These are phyloP conservation scores for Ophiocordyceps robertsii DNA, from an alignment of 2,329 filamentous ascomycete species.

Conservation along the genomic window DNA sequence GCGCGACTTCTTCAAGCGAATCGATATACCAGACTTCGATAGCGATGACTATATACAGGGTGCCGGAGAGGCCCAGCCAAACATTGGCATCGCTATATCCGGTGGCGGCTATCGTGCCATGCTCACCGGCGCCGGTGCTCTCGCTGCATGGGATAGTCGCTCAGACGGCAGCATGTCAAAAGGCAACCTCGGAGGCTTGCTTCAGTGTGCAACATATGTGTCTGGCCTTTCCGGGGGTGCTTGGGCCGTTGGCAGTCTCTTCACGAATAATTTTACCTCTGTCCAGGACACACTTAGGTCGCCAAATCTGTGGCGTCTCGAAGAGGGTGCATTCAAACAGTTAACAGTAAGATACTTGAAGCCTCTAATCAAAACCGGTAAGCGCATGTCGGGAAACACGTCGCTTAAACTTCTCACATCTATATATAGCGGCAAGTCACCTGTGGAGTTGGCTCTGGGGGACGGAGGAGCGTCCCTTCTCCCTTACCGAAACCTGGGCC, in stretches of 20 bases:
- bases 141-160: conserved; percentile 67
- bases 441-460: too few species aligned
- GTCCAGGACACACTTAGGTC: conserved; percentile 24
- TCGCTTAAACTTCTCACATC: too few species aligned
- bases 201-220: conserved; percentile 72
- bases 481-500: conserved; percentile 78
- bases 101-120: conserved; percentile 82
- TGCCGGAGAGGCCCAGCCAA: conserved; percentile 26
- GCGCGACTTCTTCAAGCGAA: conserved; percentile 54
- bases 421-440: too few species aligned
- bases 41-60: conserved; percentile 50
- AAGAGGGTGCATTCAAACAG: too few species aligned
- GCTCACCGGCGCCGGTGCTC: conserved; percentile 69
- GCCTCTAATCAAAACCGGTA: too few species aligned
- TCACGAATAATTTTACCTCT: conserved; percentile 70
- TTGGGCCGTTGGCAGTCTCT: conserved; percentile 73
- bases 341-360: too few species aligned
- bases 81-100: conserved; percentile 65
- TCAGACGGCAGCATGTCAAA: conserved; percentile 31
- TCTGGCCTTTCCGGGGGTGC: conserved; percentile 70
- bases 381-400: too few species aligned
- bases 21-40: conserved; percentile 66
- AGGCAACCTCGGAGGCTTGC: conserved; percentile 64
- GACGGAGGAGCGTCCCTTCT: too few species aligned
- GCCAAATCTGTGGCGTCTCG: conserved; percentile 24